phyloP scores from a whole-genome alignment of 1,284 basidiomycete genomes.

The Papiliotrema nemorosa region DNA sequence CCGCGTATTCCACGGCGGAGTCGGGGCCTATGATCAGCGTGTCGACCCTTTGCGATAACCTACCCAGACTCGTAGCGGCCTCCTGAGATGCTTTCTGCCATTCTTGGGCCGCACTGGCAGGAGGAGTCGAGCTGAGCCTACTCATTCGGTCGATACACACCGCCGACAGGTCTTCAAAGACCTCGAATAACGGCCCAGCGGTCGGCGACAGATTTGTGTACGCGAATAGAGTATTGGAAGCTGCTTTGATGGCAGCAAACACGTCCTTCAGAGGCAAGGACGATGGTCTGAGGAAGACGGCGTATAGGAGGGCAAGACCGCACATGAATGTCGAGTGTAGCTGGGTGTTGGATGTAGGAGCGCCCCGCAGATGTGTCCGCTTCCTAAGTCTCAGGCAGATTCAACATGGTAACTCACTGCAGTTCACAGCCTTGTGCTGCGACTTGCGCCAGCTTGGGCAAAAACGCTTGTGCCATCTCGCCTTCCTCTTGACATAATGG shows the following conservation, averaged over 20 bases:
- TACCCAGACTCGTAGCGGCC: constrained; percentile 12
- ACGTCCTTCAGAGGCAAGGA: constrained; percentile 15
- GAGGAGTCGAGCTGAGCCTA: neutral
- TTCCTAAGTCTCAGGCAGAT: constrained; percentile 9
- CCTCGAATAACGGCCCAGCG: constrained; percentile 14
- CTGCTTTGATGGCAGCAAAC: constrained; percentile 20
- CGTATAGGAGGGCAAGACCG: constrained; percentile 20
- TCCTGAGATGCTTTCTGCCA: constrained; percentile 16
- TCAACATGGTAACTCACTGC: constrained; percentile 13
- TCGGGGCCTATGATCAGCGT: constrained; percentile 6
- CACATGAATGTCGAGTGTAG: constrained; percentile 24
- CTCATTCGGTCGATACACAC: constrained; percentile 21
- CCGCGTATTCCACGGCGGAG: constrained; percentile 14
- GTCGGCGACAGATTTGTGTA: constrained; percentile 14
- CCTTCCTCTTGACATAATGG: constrained; percentile 11
- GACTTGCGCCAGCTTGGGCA: constrained; percentile 13
- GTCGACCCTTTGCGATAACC: neutral
- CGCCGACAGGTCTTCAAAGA: constrained; percentile 20
- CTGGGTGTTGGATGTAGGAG: constrained; percentile 14
- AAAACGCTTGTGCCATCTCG: constrained; percentile 4
- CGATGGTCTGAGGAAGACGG: constrained; percentile 16
- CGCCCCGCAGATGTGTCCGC: constrained; percentile 16
- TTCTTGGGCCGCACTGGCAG: neutral
- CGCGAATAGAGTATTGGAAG: constrained; percentile 22
- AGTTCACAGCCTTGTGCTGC: constrained; percentile 21